Base-by-base conservation (phyloP, 2,329 filamentous ascomycete species). In the Didymella lethalis region DNA sequence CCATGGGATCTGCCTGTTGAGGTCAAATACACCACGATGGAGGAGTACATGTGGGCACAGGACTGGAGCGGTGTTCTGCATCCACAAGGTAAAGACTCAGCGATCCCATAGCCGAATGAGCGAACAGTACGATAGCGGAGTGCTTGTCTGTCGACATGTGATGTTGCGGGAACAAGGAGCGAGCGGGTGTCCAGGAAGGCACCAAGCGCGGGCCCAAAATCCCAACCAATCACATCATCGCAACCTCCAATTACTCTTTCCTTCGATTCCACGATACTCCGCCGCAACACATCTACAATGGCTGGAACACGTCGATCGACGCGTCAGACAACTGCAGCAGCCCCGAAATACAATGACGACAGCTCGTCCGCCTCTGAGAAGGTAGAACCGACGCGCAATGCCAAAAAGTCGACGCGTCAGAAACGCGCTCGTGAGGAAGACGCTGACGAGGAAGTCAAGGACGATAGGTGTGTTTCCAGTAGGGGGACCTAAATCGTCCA, bases 261-360 rank as follows among this genome's bases (percentile, higher is more conserved):
- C 12, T 14, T 23, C 10, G 3, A 18, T 41, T 3, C 28, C 31
- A 16, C 29, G 7, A 38, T 11, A 18, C 40, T 38, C 11, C 14
- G 40, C 20, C 25, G 41, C 34, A 31, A 51, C 41, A 51, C 48
- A 48, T 20, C 40, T 51, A 20, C 52, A 47, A 76, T 75, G 74
- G 64, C 68, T 2, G 65, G 57, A 34, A 71, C 69, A 55, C 69
- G 73, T 48, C 69, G 66, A 63, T 73, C 70, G 4, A 68, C 71
- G 65, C 72, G 73, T 54, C 64, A 66, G 54, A 57, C 68, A 36
- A 48, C 66, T 18, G 20, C 62, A 7, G 32, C 54, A 41, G 61
- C 59, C 4, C 62, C 61, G 0, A 69, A 65, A 23, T 71, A 74
- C 43, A 63, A 66, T 16, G 68, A 73, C 6, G 47, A 61, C 0